These are phyloP conservation scores for Cryptococcus sp. DNA, from an alignment of 1,284 basidiomycete genomes.

Conservation along the genomic window DNA sequence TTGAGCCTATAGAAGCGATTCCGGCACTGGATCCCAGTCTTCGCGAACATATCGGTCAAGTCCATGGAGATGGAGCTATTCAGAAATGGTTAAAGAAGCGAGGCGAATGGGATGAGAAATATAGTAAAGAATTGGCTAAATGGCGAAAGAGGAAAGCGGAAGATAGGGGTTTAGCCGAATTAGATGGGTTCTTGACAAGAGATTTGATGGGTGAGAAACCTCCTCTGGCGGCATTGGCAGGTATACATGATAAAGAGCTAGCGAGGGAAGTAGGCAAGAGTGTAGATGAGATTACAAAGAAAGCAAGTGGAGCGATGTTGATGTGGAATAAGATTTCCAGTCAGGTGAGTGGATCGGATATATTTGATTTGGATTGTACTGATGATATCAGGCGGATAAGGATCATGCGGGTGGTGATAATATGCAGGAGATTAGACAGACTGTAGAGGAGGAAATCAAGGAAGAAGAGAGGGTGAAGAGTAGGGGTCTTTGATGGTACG, in stretches of 20 bases:
- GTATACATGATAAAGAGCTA: conserved; percentile 26
- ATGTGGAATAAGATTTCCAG: conserved; percentile 39
- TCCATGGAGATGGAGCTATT: conserved; percentile 39
- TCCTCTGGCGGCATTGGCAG: conserved; percentile 37
- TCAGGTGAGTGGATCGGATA: conserved; percentile 21
- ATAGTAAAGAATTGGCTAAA: conserved; percentile 26
- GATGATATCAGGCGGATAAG: conserved; percentile 26
- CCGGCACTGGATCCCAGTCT: conserved; percentile 34
- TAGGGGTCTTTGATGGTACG: neutral
- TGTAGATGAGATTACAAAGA: conserved; percentile 38
- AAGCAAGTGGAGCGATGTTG: conserved; percentile 28
- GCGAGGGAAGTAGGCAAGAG: conserved; percentile 37
- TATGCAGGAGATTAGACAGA: conserved; percentile 24
- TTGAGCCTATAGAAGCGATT: conserved; percentile 63
- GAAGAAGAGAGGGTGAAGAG: conserved; percentile 1
- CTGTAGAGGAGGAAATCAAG: conserved; percentile 7
- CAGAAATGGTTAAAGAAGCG: conserved; percentile 40
- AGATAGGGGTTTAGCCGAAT: conserved; percentile 31
- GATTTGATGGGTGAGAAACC: conserved; percentile 35
- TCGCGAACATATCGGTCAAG: conserved; percentile 30
- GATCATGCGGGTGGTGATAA: conserved; percentile 31
- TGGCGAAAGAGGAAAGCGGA: conserved; percentile 25
- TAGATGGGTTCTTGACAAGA: conserved; percentile 42
- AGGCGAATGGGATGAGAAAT: conserved; percentile 40
- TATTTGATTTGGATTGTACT: neutral